These are phyloP conservation scores for Cryptococcus neoformans DNA, from an alignment of 1,284 basidiomycete species.

Conservation along the genomic window DNA sequence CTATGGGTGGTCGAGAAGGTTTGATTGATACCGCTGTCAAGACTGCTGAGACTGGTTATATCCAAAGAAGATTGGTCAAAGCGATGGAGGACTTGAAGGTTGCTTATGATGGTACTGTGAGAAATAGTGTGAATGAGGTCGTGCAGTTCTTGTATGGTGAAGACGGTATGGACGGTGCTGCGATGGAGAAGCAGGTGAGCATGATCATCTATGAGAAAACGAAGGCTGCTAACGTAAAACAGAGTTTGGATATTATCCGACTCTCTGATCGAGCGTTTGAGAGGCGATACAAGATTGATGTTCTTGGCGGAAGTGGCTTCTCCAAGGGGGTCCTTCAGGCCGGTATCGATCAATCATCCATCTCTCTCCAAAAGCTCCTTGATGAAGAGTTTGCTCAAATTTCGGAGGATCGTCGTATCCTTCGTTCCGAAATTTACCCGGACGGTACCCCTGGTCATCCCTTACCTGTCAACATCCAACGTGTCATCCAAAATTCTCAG, in stretches of 20 bases:
- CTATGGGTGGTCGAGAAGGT: slow-evolving; percentile 99
- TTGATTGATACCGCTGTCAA: slow-evolving; percentile 99
- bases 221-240: not conserved
- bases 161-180: slow-evolving; percentile 98
- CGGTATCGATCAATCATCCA: slow-evolving; percentile 87
- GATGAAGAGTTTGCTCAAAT: slow-evolving; percentile 86
- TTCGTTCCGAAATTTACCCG: slow-evolving; percentile 84
- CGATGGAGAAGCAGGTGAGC: slow-evolving; percentile 82
- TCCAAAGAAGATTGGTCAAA: slow-evolving; percentile 96
- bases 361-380: slow-evolving; percentile 82
- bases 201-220: not conserved
- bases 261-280: slow-evolving; percentile 83
- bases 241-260: slow-evolving; percentile 78
- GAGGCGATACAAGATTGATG: slow-evolving; percentile 86
- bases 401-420: slow-evolving; percentile 65
- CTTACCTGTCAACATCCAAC: slow-evolving; percentile 89
- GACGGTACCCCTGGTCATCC: slow-evolving; percentile 67
- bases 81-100: slow-evolving; percentile 98
- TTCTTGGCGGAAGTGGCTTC: slow-evolving; percentile 71
- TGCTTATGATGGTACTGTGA: slow-evolving; percentile 95
- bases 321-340: slow-evolving; percentile 78
- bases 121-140: slow-evolving; percentile 93
- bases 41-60: slow-evolving; percentile 99
- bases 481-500: slow-evolving; percentile 91
- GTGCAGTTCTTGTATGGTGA: slow-evolving; percentile 98